Conservation (phyloP, 495 filamentous ascomycete species). For the Bombardia bombarda region DNA sequence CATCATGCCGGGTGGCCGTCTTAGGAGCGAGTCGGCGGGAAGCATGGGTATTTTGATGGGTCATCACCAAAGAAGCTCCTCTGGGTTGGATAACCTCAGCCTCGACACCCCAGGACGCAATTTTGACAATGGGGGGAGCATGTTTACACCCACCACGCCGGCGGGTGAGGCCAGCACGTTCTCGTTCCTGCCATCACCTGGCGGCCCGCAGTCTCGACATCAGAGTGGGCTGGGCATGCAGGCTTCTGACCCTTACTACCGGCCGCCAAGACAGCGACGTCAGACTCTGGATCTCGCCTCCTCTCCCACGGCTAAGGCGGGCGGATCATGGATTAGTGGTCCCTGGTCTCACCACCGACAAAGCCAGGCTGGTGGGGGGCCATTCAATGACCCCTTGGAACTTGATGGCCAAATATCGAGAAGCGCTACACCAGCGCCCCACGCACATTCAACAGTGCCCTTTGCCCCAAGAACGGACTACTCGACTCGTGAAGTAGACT, state of each 20-base stretch:
- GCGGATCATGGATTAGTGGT: constrained; percentile 41
- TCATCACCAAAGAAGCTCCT: constrained; percentile 32
- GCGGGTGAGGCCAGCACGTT: constrained; percentile 61
- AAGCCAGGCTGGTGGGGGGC: constrained; percentile 24
- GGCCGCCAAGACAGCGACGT: constrained; percentile 65
- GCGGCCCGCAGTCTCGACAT: constrained; percentile 25
- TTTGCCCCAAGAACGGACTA: constrained; percentile 63
- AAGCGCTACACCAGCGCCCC: constrained; percentile 33
- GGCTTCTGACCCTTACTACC: constrained; percentile 69
- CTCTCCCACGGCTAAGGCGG: constrained; percentile 27
- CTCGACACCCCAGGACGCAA: constrained; percentile 28
- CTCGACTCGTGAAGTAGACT: constrained; percentile 85
- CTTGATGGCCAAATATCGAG: constrained; percentile 33
- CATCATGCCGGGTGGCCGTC: constrained; percentile 49
- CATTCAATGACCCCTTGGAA: constrained; percentile 23
- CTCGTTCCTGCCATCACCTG: constrained; percentile 56
- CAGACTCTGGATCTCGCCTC: constrained; percentile 45
- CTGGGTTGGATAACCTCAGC: constrained; percentile 34
- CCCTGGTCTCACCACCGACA: constrained; percentile 43
- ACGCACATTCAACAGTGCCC: constrained; percentile 16
- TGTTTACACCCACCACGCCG: constrained; percentile 60
- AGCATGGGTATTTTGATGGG: constrained; percentile 67
- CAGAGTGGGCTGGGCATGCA: constrained; percentile 39
- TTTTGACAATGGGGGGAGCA: constrained; percentile 37
- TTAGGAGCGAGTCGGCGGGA: constrained; percentile 71